Base-by-base conservation (phyloP, 176 grass and related monocot species). In the Carex scoparia region DNA sequence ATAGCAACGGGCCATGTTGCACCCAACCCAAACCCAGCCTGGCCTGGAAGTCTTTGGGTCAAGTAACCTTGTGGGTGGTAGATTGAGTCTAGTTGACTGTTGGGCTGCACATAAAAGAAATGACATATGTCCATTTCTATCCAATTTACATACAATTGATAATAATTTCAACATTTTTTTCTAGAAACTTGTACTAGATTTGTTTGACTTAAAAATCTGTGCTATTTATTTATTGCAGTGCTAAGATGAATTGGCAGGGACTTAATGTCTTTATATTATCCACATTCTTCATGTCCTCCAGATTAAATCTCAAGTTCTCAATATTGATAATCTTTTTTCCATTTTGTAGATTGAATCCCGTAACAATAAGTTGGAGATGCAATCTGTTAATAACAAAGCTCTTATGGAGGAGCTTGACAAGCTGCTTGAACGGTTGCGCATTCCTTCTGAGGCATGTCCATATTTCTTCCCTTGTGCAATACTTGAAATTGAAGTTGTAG, bases 321-420 rank as follows among this genome's bases (percentile, higher is more conserved):
- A 46, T 46, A 8, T 55, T 54, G 5, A 53, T 55, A 11, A 76
- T 83, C 61, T 83, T 83, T 83, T 4, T 74, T 79, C 75, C 86
- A 77, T 86, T n/a, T 81, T 93, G 84, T 89, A 99, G 96, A 95
- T 99, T 81, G 96, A 99, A 95, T 92, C 93, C n/a, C 93, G 96
- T 33, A 99, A 99, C 42, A 99, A 99, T 30, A 94, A 87, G 65
- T 89, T 99, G 87, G 93, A 94, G 90, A 95, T 99, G 96, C 96
- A 99, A 56, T 99, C 93, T 80, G 80, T 95, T 86, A 92, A 88
- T 91, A 99, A 95, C 44, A 90, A 95, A 86, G 85, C 67, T 69
- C 85, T 99, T 31, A 85, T 99, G 61, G 96, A 94, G 81, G 96
- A 99, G 85, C 84, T 99, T 76, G 97, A 95, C 82, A 99, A 94